A percentile compares a stretch with the other conserved stretches of the same genome.
phyloP scores from a whole-genome alignment of 306 rosid species.

The Casuarina equisetifolia region DNA sequence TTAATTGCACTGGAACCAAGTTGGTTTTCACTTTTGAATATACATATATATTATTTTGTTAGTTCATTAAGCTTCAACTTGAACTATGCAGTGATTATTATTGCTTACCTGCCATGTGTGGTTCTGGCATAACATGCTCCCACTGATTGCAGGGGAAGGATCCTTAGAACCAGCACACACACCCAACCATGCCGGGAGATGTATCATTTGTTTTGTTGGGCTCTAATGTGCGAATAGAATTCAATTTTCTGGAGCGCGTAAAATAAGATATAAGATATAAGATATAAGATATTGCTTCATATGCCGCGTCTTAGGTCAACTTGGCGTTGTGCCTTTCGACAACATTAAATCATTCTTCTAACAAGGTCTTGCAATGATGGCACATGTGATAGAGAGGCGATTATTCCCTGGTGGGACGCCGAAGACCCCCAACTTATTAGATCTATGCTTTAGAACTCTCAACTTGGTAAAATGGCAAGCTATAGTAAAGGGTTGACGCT shows the following conservation, averaged over 20 bases:
- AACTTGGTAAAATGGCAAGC: no score
- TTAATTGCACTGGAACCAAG: neutral
- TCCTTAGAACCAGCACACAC: neutral
- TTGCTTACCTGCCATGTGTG: neutral
- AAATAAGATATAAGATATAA: neutral
- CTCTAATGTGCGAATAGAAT: neutral
- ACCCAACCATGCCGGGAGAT: neutral
- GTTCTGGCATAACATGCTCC: slow-evolving; percentile 12
- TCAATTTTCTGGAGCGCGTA: neutral
- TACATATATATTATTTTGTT: no score
- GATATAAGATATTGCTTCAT: neutral
- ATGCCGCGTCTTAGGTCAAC: neutral
- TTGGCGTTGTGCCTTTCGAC: neutral
- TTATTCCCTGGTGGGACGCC: neutral
- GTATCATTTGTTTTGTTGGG: no score
- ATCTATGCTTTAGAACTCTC: no score
- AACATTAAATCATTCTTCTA: neutral
- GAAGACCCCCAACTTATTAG: no score
- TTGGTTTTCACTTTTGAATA: neutral
- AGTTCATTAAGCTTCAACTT: neutral
- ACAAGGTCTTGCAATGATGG: neutral
- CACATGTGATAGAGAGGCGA: neutral
- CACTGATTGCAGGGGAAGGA: neutral
- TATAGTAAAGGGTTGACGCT: no score
- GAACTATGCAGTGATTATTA: neutral